Conservation (phyloP, 129 eudicot genomes). For the Flaveria sonorensis region DNA sequence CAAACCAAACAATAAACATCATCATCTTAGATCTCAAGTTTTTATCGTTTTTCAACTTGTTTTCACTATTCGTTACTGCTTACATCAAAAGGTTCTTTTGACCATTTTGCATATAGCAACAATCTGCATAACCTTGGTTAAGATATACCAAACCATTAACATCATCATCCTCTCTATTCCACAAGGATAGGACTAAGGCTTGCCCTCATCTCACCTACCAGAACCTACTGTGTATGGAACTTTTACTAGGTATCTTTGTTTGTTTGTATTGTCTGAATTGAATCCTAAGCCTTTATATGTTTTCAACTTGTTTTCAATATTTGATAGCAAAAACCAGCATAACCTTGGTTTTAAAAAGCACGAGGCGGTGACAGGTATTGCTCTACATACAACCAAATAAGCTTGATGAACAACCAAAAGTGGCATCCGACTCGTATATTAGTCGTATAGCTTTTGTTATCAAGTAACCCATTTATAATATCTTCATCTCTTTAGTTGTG, state of each 20-base stretch:
- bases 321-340: not conserved
- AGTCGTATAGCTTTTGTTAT: not conserved
- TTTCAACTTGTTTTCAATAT: not conserved
- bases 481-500: no score
- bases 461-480: no score
- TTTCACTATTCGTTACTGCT: not conserved
- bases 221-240: no score
- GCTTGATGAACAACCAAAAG: not conserved
- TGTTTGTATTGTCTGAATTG: no score
- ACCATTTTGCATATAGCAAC: no score
- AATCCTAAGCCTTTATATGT: not conserved
- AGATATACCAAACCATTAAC: no score
- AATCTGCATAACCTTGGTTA: no score
- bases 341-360: not conserved
- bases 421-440: not conserved
- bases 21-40: not conserved
- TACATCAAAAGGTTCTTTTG: not conserved
- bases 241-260: no score
- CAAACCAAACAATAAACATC: not conserved
- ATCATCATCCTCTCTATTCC: no score
- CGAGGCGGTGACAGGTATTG: not conserved
- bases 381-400: not conserved
- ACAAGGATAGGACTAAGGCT: no score
- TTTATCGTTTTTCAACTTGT: not conserved
- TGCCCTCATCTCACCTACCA: no score